A percentile compares a stretch with the other conserved stretches of the same genome.
These are phyloP conservation scores for Kwoniella dendrophila DNA, from an alignment of 768 basidiomycete genomes.

Conservation along the genomic window DNA sequence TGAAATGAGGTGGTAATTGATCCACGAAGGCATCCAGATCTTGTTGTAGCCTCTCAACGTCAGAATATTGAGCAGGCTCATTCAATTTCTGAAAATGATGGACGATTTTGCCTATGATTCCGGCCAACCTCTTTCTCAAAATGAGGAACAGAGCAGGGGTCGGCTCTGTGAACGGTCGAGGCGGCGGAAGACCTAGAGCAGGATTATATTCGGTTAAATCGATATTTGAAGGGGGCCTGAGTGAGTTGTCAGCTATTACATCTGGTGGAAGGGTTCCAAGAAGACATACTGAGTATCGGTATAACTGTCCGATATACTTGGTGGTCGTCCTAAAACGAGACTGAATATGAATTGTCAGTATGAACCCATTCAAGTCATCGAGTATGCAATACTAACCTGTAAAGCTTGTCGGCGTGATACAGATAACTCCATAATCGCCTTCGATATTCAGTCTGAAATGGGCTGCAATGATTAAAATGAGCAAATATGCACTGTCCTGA, in stretches of 20 bases:
- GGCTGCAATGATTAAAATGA: conserved; percentile 40
- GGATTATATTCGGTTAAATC: conserved; percentile 56
- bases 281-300: conserved; percentile 64
- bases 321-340: conserved; percentile 82
- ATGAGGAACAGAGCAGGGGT: conserved; percentile 87
- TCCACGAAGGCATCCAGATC: conserved; percentile 78
- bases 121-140: conserved; percentile 76
- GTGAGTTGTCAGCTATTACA: not conserved
- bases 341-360: conserved; percentile 59
- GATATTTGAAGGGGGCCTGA: conserved; percentile 61
- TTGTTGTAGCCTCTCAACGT: conserved; percentile 79
- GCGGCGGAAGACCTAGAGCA: conserved; percentile 16
- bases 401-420: conserved; percentile 88
- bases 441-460: conserved; percentile 79
- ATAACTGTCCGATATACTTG: conserved; percentile 81
- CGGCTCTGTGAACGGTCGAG: conserved; percentile 62
- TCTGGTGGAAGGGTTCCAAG: not conserved
- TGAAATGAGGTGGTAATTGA: conserved; percentile 66
- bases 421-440: conserved; percentile 81
- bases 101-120: conserved; percentile 82
- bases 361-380: not conserved
- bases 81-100: conserved; percentile 92
- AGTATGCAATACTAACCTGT: conserved; percentile 18
- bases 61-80: conserved; percentile 77
- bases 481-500: not conserved